A percentile compares a stretch with the other conserved stretches of the same genome.
These are phyloP conservation scores for Solanum megistacrolobum DNA, from an alignment of 257 asterid genomes.

Conservation along the genomic window DNA sequence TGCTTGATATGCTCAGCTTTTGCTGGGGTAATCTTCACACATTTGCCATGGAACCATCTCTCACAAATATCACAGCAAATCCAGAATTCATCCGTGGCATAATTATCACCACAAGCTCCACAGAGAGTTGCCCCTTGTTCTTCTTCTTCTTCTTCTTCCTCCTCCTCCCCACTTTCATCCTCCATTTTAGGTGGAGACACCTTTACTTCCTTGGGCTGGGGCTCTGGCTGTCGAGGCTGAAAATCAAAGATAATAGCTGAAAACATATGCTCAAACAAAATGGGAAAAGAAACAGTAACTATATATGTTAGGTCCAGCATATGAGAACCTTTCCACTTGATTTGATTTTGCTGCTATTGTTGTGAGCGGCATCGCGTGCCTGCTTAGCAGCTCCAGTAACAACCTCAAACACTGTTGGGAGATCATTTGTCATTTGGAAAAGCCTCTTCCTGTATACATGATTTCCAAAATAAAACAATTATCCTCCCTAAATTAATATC, in stretches of 20 bases:
- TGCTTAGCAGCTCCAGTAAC: conserved; percentile 39
- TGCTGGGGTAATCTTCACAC: conserved; percentile 1
- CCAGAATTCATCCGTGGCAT: conserved; percentile 38
- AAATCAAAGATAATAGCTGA: background rate
- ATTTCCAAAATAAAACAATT: background rate
- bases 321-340: conserved; percentile 9
- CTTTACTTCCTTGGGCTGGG: conserved; percentile 24
- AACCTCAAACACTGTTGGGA: conserved; percentile 46
- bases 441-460: conserved; percentile 43
- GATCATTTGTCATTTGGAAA: conserved; percentile 47
- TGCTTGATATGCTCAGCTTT: conserved; percentile 4
- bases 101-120: conserved; percentile 51
- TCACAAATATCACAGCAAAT: conserved; percentile 1
- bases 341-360: conserved; percentile 39
- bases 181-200: conserved; percentile 28
- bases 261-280: background rate
- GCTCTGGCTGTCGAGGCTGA: conserved; percentile 27
- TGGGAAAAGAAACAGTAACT: background rate
- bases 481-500: background rate
- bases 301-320: background rate
- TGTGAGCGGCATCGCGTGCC: conserved; percentile 27
- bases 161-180: conserved; percentile 37
- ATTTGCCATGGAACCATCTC: conserved; percentile 5
- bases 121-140: conserved; percentile 47
- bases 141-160: conserved; percentile 25